Percentiles rank a stretch among this genome's conserved stretches.
These are phyloP conservation scores for Carex littledalei DNA, from an alignment of 176 grass and related monocot genomes.

Conservation along the genomic window DNA sequence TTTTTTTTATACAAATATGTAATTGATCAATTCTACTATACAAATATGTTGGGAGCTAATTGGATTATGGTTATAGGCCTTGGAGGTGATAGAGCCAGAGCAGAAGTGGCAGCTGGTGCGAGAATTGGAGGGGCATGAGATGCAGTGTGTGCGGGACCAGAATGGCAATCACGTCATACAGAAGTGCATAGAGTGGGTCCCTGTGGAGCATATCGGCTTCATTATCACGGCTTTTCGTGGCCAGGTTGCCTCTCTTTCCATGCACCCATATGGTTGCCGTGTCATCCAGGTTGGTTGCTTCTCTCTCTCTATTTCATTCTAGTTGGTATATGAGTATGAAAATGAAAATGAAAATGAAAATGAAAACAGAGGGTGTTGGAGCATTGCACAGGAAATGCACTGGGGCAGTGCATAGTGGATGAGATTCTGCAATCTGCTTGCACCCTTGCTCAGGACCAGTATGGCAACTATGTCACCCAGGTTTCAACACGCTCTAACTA, in stretches of 20 bases:
- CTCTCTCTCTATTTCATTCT: constrained; percentile 13
- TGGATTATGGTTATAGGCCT: constrained; percentile 47
- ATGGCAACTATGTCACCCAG: constrained; percentile 99
- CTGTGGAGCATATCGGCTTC: constrained; percentile 73
- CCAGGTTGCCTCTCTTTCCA: constrained; percentile 81
- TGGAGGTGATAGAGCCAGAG: constrained; percentile 90
- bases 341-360: neutral
- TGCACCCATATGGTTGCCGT: constrained; percentile 94
- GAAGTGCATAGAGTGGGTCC: constrained; percentile 97
- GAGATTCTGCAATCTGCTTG: constrained; percentile 91
- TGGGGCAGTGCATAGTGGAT: constrained; percentile 90
- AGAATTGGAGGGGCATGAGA: constrained; percentile 88
- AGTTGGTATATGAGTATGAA: constrained; percentile 8
- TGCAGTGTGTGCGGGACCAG: constrained; percentile 95
- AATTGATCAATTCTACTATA: neutral
- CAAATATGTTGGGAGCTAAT: neutral
- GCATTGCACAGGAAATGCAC: constrained; percentile 64
- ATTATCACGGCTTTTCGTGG: constrained; percentile 79
- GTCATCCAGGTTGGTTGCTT: constrained; percentile 80
- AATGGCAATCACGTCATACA: constrained; percentile 99
- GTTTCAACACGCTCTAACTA: constrained; percentile 15
- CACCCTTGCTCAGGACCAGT: constrained; percentile 90
- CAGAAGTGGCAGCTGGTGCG: constrained; percentile 74
- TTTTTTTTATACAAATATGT: neutral
- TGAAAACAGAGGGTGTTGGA: constrained; percentile 84